Base-by-base conservation (phyloP, 2,329 filamentous ascomycete species). In the Colletotrichum falcatum region DNA sequence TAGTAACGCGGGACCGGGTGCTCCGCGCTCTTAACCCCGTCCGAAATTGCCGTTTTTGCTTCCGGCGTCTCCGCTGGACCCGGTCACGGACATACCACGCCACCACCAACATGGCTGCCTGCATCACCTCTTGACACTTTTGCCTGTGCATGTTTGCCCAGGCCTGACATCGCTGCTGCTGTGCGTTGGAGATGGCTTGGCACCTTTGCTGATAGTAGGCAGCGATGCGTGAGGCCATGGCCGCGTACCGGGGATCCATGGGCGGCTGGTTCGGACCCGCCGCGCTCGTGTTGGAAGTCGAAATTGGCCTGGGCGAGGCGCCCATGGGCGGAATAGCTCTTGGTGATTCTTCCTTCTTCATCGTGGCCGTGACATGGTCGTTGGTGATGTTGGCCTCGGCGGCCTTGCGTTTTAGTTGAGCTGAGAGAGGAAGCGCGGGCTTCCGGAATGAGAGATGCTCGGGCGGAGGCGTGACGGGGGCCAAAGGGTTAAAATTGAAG, bases 51-150 rank as follows among this genome's bases (percentile, higher is more conserved):
- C 81, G 79, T 78, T 81, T 83, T 74, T 82, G 78, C 61, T 80
- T 77, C 73, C 78, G 79, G 53, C 83, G 79, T 35, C 83, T 79
- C 39, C 83, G 80, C 69, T 81, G 78, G 73, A 85, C 83, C 39
- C 83, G 82, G 73, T 85, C 84, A 53, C 84, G 81, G 53, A 85
- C 81, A 73, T 86, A 85, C 84, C 84, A 86, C 16, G 84, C 84
- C 39, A 86, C 83, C 5, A 85, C 81, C 28, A 86, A 75, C 81
- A 85, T 85, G 67, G 84, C 82, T 0, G 83, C 83, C 73, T 84
- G 83, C 78, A 82, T 84, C 79, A 83, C 83, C 71, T 85, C 83
- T 75, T 84, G 83, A 73, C 82, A 84, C 74, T 83, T 82, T 73
- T 84, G 82, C 51, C 82, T 80, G 75, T 85, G 83, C 75, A 81